These are phyloP conservation scores for Aegilops tauschii DNA, from an alignment of 176 grass and related monocot genomes.

Conservation along the genomic window DNA sequence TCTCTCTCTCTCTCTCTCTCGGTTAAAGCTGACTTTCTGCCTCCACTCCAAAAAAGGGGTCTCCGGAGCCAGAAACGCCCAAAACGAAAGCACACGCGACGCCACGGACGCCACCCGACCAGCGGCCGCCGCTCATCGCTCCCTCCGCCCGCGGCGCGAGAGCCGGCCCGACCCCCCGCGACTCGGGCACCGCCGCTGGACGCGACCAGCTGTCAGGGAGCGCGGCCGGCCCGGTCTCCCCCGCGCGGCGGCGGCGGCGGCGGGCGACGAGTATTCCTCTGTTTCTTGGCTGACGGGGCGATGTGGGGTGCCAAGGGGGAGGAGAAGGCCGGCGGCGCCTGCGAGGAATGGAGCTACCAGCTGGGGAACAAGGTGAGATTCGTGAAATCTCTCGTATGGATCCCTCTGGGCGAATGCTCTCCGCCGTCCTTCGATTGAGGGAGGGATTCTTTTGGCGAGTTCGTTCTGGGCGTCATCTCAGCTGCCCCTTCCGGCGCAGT, in stretches of 20 bases:
- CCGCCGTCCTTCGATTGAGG: too few relatives aligned
- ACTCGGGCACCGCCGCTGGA: too few relatives aligned
- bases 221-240: too few relatives aligned
- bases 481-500: neutral
- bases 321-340: constrained; percentile 13
- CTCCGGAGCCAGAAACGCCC: neutral
- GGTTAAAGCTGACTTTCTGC: neutral
- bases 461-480: too few relatives aligned
- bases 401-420: neutral
- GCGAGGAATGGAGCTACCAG: constrained; percentile 54
- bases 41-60: neutral
- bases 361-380: constrained; percentile 35
- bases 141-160: neutral
- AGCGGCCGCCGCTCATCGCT: neutral
- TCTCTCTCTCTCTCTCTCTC: too few relatives aligned
- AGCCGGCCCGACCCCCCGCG: neutral
- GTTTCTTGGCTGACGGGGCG: neutral
- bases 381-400: neutral
- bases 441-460: too few relatives aligned
- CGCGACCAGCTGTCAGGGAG: too few relatives aligned
- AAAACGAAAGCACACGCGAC: neutral
- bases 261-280: too few relatives aligned
- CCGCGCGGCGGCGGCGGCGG: too few relatives aligned
- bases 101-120: too few relatives aligned
- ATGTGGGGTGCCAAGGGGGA: constrained; percentile 50